A percentile compares a stretch with the other conserved stretches of the same genome.
phyloP scores from a whole-genome alignment of 2,329 filamentous ascomycete genomes.

The Teratosphaeria viscida region DNA sequence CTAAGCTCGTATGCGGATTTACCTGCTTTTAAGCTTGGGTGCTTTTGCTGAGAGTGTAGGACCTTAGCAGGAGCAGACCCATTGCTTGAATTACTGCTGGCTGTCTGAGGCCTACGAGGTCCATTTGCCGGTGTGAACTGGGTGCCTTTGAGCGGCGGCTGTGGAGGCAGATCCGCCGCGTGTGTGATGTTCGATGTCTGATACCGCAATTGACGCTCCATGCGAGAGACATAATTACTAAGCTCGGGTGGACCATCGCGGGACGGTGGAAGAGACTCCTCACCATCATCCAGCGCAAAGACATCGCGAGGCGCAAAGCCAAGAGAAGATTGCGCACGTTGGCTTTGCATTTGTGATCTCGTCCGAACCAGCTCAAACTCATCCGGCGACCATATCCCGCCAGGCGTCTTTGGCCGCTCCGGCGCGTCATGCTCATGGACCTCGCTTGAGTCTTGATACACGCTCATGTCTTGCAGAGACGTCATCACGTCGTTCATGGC shows the following conservation, averaged over 20 bases:
- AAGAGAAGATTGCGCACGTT: constrained; percentile 61
- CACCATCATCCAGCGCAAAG: constrained; percentile 38
- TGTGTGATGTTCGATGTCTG: constrained; percentile 46
- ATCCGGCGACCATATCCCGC: constrained; percentile 83
- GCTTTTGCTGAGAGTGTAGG: constrained; percentile 32
- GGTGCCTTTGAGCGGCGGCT: constrained; percentile 21
- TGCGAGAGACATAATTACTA: constrained; percentile 78
- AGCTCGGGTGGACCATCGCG: constrained; percentile 55
- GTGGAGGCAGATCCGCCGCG: constrained; percentile 27
- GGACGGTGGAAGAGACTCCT: constrained; percentile 31
- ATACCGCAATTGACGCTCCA: constrained; percentile 71
- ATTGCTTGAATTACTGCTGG: constrained; percentile 19
- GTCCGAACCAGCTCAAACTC: constrained; percentile 56
- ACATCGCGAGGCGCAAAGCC: constrained; percentile 45
- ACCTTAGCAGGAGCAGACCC: constrained; percentile 8
- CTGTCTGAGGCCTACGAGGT: constrained; percentile 16
- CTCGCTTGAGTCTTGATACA: constrained; percentile 39
- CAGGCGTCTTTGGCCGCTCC: constrained; percentile 39
- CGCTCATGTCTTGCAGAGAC: constrained; percentile 76
- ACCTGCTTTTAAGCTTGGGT: constrained; percentile 42
- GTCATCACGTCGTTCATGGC: constrained; percentile 99
- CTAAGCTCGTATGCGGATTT: constrained; percentile 72
- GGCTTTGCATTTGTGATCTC: constrained; percentile 21
- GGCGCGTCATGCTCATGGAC: constrained; percentile 29
- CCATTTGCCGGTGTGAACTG: constrained; percentile 10